Conservation (phyloP, 176 grass and related monocot genomes). For the Cymbopogon citratus region DNA sequence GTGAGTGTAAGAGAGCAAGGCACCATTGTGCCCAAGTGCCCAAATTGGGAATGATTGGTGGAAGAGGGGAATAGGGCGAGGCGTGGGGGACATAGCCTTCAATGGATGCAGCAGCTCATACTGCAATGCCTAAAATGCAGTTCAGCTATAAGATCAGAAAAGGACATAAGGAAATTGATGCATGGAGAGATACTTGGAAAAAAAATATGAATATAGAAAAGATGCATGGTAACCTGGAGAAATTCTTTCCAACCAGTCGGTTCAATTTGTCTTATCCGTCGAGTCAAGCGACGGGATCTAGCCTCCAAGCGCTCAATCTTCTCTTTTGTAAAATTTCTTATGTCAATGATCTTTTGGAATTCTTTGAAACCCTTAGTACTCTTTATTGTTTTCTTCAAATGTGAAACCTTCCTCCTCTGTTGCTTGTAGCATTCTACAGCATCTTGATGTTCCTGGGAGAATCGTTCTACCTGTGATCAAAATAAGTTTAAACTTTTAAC, state of each 20-base stretch:
- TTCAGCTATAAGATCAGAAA: background rate
- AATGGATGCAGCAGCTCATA: background rate
- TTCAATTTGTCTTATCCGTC: constrained; percentile 89
- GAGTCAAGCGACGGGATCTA: constrained; percentile 61
- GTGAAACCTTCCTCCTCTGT: constrained; percentile 81
- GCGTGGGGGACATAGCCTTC: background rate
- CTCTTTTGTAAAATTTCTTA: constrained; percentile 79
- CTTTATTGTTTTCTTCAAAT: constrained; percentile 87
- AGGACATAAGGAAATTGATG: constrained; percentile 13
- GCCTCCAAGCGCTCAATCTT: constrained; percentile 79
- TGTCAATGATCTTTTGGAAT: constrained; percentile 84
- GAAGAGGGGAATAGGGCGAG: background rate
- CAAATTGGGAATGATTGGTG: background rate
- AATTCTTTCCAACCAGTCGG: constrained; percentile 99
- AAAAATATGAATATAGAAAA: constrained; percentile 17
- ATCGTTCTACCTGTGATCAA: constrained; percentile 60
- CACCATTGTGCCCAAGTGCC: background rate
- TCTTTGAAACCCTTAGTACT: constrained; percentile 78
- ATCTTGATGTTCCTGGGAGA: constrained; percentile 66
- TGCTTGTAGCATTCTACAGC: constrained; percentile 70
- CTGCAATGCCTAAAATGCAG: constrained; percentile 11
- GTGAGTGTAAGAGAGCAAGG: constrained; percentile 6
- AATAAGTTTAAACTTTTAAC: background rate
- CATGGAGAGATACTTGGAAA: constrained; percentile 22
- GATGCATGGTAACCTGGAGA: constrained; percentile 61